phyloP scores from a whole-genome alignment of 2,329 filamentous ascomycete genomes.

The Fusarium nodosum region DNA sequence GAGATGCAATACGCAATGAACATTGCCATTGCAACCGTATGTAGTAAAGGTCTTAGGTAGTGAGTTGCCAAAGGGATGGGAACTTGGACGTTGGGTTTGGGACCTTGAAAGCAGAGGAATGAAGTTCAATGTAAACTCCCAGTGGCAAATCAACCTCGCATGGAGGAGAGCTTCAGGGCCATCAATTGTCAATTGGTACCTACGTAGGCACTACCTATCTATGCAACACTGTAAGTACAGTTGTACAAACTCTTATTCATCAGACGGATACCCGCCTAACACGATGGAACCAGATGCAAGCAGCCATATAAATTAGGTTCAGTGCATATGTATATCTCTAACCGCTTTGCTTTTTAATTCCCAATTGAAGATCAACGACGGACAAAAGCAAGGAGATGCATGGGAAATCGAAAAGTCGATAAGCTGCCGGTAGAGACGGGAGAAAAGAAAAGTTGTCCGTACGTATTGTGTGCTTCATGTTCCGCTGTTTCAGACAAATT shows the following conservation, averaged over 20 bases:
- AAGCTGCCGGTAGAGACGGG: constrained; percentile 6
- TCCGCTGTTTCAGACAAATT: constrained; percentile 49
- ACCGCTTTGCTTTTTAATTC: not conserved
- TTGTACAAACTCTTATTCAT: constrained; percentile 11
- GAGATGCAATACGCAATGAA: constrained; percentile 5
- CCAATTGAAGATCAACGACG: constrained; percentile 3
- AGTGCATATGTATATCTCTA: constrained; percentile 30
- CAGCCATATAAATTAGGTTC: constrained; percentile 36
- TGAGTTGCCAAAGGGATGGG: constrained; percentile 9
- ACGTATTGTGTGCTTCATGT: constrained; percentile 21
- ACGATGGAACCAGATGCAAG: constrained; percentile 35
- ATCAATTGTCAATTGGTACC: not conserved
- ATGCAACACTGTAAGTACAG: not conserved
- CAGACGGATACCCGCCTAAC: constrained; percentile 23
- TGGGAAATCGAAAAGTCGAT: constrained; percentile 28
- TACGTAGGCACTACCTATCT: not conserved
- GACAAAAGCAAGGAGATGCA: constrained; percentile 20
- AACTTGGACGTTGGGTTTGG: constrained; percentile 9
- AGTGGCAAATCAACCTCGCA: constrained; percentile 28
- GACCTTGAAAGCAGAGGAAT: constrained; percentile 27
- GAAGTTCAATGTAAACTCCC: constrained; percentile 15
- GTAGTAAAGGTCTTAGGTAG: not conserved
- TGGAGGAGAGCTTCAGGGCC: not conserved
- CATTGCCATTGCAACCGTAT: not conserved
- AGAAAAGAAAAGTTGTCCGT: constrained; percentile 3